Conservation (phyloP, 805 yeast genomes). For the Lipomyces yamanashiensis region DNA sequence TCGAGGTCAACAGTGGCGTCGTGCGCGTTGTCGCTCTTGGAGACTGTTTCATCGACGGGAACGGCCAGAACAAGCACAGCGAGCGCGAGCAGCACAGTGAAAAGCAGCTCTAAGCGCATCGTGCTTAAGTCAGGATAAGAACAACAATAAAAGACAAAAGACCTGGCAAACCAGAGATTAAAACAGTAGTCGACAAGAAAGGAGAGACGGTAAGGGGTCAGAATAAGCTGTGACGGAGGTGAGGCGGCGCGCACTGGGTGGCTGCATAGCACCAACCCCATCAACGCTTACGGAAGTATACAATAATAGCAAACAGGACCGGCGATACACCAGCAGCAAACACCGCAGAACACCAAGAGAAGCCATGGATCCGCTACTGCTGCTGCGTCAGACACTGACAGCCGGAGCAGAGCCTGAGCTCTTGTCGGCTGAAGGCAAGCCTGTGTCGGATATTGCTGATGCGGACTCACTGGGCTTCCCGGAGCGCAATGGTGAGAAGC, state of each 20-base stretch:
- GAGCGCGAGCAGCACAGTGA: constrained; percentile 7
- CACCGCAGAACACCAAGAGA: not conserved
- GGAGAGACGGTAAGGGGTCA: not conserved
- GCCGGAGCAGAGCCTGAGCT: constrained; percentile 40
- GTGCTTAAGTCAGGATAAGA: not conserved
- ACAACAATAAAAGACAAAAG: not conserved
- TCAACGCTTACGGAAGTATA: not conserved
- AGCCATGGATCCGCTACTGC: constrained; percentile 41
- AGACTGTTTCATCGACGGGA: constrained; percentile 11
- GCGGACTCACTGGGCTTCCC: constrained; percentile 46
- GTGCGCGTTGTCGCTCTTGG: not conserved
- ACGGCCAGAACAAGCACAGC: constrained; percentile 9
- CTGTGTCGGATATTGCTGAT: constrained; percentile 47
- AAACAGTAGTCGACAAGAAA: not conserved
- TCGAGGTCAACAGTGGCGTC: constrained; percentile 31
- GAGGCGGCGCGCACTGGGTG: constrained; percentile 4
- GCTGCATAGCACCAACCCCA: constrained; percentile 3
- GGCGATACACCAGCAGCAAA: not conserved
- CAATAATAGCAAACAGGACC: not conserved
- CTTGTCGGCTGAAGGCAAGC: constrained; percentile 38
- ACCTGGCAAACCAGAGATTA: not conserved
- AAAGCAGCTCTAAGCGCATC: constrained; percentile 15
- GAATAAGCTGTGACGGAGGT: not conserved
- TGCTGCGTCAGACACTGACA: constrained; percentile 44
- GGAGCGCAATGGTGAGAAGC: constrained; percentile 35